Base-by-base conservation (phyloP, 176 grass and related monocot genomes). In the Canna indica region DNA sequence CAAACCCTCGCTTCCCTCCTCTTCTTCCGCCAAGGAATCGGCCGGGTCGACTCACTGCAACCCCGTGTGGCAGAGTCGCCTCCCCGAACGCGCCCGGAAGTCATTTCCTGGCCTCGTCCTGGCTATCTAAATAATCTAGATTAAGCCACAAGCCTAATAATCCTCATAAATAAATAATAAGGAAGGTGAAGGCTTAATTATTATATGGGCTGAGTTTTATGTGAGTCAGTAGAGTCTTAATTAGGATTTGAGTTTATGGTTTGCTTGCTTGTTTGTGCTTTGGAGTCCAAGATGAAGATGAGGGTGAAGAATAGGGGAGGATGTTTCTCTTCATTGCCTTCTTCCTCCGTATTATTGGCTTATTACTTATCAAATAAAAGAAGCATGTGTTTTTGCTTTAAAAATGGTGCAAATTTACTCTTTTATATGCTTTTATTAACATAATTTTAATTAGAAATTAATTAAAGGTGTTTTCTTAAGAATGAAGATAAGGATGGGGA, bases 71-170 rank as follows among this genome's bases (percentile, higher is more conserved):
- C 70, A 89, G 79, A 95, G 91, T 78, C 75, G 72, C 64, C 64
- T 73, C 60, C 14, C 38, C 7, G 76, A 84, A 64, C 54, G 59
- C n/a, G 71, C 69, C 47, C 66, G 73, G 50, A 95, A 85, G 77
- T 90, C 87, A 7, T 76, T 90, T 15, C 91, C 87, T 17, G 81
- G 87, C 52, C 85, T 95, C 77, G 87, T 95, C 81, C 87, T 95
- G 24, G 91, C 91, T 68, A 87, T 95, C 24, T 95, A 29, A 61
- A 3, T 20, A 29, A 5, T 27, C 4, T 9, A 70, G 14, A 9
- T 3, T 16, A 46, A 18, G 4, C 66, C 2, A 11, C 9, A 70
- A 20, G 26, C 39, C 15, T 18, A 30, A 47, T 25, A n/a, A 47
- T 15, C 41, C 41, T 13, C 8, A 59, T 5, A 25, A 3, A 18